Conservation (phyloP, 805 yeast genomes). For the Clavispora fructus region DNA sequence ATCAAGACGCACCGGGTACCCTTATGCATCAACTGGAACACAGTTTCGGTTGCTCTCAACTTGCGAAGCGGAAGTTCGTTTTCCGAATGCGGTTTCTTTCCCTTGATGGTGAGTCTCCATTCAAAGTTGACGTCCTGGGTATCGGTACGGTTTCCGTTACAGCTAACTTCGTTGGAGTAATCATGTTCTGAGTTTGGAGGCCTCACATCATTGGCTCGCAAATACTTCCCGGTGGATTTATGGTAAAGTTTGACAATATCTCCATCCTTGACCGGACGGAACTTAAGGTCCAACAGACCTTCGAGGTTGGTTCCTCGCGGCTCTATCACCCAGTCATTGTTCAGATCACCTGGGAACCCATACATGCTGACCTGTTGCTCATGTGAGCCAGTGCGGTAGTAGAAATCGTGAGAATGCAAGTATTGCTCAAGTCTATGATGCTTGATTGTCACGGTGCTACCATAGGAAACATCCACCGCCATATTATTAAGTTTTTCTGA, state of each 20-base stretch:
- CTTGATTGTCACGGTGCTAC: slow-evolving; percentile 66
- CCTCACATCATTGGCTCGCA: slow-evolving; percentile 65
- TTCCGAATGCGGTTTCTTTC: slow-evolving; percentile 28
- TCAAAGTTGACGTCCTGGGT: slow-evolving; percentile 65
- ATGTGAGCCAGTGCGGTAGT: slow-evolving; percentile 59
- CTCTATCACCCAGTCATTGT: slow-evolving; percentile 75
- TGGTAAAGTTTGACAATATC: slow-evolving; percentile 67
- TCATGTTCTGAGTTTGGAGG: slow-evolving; percentile 93
- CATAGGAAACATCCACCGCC: slow-evolving; percentile 67
- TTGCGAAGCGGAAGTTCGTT: slow-evolving; percentile 29
- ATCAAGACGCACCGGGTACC: slow-evolving; percentile 66
- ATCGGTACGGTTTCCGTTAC: slow-evolving; percentile 54
- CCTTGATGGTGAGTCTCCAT: slow-evolving; percentile 54
- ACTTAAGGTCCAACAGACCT: slow-evolving; percentile 34
- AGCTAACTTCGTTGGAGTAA: slow-evolving; percentile 77
- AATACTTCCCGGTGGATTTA: slow-evolving; percentile 55
- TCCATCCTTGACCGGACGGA: slow-evolving; percentile 44
- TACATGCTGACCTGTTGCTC: slow-evolving; percentile 80
- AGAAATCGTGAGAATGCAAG: slow-evolving; percentile 68
- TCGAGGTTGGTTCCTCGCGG: slow-evolving; percentile 26
- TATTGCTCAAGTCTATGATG: slow-evolving; percentile 70
- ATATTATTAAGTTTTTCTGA: slow-evolving; percentile 29
- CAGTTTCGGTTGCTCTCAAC: slow-evolving; percentile 56
- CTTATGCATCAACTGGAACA: slow-evolving; percentile 63
- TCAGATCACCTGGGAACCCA: slow-evolving; percentile 49